These are phyloP conservation scores for Fusarium longipes DNA, from an alignment of 2,329 filamentous ascomycete species.

Conservation along the genomic window DNA sequence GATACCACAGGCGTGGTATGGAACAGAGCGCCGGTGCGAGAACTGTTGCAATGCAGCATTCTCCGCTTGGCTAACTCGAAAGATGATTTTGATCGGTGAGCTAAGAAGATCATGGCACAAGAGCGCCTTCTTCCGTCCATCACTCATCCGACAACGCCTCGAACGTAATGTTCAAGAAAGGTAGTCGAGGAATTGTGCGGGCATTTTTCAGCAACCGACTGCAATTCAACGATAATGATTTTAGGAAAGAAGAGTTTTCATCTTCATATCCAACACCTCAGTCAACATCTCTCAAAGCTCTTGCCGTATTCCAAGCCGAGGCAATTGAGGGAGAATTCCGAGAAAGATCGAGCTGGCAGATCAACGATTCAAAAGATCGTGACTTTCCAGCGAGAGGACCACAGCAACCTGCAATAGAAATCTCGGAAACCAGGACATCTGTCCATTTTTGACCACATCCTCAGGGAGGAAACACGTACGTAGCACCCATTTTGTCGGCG, in stretches of 20 bases:
- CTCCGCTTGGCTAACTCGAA: slow-evolving; percentile 88
- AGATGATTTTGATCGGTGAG: slow-evolving; percentile 84
- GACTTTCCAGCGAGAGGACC: slow-evolving; percentile 81
- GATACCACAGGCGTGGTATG: slow-evolving; percentile 65
- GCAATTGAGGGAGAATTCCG: slow-evolving; percentile 67
- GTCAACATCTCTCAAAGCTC: slow-evolving; percentile 68
- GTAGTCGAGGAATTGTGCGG: slow-evolving; percentile 49
- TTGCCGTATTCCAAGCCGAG: slow-evolving; percentile 60
- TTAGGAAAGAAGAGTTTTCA: slow-evolving; percentile 75
- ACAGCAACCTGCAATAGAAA: slow-evolving; percentile 75
- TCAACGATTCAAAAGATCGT: slow-evolving; percentile 47
- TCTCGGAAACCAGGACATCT: slow-evolving; percentile 61
- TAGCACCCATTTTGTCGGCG: slow-evolving; percentile 59
- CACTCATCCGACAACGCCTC: slow-evolving; percentile 84
- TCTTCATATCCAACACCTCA: slow-evolving; percentile 86
- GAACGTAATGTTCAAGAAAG: slow-evolving; percentile 57
- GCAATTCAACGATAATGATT: slow-evolving; percentile 70
- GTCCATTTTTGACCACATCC: slow-evolving; percentile 49
- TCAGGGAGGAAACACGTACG: slow-evolving; percentile 64
- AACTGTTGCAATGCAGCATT: slow-evolving; percentile 94
- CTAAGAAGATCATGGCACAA: slow-evolving; percentile 33
- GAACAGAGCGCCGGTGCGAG: slow-evolving; percentile 83
- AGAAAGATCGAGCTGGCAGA: slow-evolving; percentile 84
- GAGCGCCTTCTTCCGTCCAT: neutral
- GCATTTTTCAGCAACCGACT: slow-evolving; percentile 45